Evolutionary conservation across 177 flowering plant genomes (phyloP).

Genomic region (Vitis hybrid): DNA sequence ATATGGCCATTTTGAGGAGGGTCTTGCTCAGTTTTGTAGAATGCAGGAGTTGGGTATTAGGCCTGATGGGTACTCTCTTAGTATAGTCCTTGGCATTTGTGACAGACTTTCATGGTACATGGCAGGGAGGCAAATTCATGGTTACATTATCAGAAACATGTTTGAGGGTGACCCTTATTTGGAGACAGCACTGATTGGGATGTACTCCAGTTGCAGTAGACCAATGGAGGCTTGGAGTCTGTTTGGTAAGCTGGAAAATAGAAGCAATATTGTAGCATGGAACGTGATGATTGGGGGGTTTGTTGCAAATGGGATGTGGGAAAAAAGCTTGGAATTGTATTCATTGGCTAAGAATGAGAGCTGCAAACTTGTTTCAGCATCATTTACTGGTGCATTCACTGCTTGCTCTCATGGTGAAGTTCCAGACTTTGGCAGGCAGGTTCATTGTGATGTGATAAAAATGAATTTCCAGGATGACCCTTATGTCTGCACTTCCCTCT

Average conservation of each 20-base stretch:
- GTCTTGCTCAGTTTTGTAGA: slow-evolving; percentile 35
- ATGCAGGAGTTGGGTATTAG: slow-evolving; percentile 45
- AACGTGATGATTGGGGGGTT: slow-evolving; percentile 62
- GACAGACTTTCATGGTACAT: slow-evolving; percentile 10
- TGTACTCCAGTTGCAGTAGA: slow-evolving; percentile 41
- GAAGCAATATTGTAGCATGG: slow-evolving; percentile 43
- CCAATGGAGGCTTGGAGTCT: slow-evolving; percentile 34
- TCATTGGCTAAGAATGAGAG: slow-evolving; percentile 30
- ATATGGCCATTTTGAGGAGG: slow-evolving; percentile 34
- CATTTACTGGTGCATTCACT: slow-evolving; percentile 42
- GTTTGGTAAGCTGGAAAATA: slow-evolving; percentile 39
- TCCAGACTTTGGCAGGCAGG: slow-evolving; percentile 36
- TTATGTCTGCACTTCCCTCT: slow-evolving; percentile 55
- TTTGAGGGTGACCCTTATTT: slow-evolving; percentile 39
- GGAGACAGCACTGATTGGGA: slow-evolving; percentile 49
- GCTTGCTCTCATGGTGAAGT: slow-evolving; percentile 44
- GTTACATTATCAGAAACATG: slow-evolving; percentile 36
- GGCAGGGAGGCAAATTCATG: slow-evolving; percentile 59
- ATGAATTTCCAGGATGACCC: slow-evolving; percentile 44
- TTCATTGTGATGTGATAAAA: slow-evolving; percentile 62
- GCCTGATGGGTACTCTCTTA: slow-evolving; percentile 55
- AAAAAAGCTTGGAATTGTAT: slow-evolving; percentile 45
- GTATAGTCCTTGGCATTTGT: slow-evolving; percentile 45
- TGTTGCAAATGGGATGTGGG: slow-evolving; percentile 46
- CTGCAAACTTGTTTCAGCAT: slow-evolving; percentile 31